Evolutionary conservation across 352 stramenopile species (phyloP), one percentile per base, ranked within the genome.

Genomic region (Pythium angustatum): DNA sequence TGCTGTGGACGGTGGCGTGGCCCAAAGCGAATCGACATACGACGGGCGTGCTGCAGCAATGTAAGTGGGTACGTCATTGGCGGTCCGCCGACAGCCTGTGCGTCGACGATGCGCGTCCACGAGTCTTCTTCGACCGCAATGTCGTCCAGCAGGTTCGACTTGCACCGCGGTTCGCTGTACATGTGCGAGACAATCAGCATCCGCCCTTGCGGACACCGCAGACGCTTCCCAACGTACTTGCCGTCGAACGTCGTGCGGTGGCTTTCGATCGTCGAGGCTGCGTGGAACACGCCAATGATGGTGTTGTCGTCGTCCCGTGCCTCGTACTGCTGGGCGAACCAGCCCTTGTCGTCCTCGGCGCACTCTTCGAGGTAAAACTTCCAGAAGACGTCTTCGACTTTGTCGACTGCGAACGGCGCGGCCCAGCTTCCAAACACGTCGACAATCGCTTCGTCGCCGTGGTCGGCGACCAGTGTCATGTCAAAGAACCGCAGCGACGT

Each of bases 301-400:
- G n/a, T 33, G 24, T 61, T 33, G 22, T 60, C 41, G 24, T 61
- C 43, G 22, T 60, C 41, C 21, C 24, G 31, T 8, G 51, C 45
- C 14, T 62, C 61, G 17, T 45, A 50, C 14, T 57, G 21, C 34
- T 63, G 44, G 1, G 24, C 28, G n/a, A 27, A 58, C 21, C 36
- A 21, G 8, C 12, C 24, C 26, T 33, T 26, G 3, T 59, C 26
- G 6, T 47, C 47, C 43, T 69, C 45, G 24, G 19, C 30, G 24
- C 14, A 22, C 28, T 61, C 41, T 28, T 67, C 40, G 0, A 67
- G 24, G n/a, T 50, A 56, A 17, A 55, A 60, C 21, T 28, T 24
- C 62, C 62, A 69, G 3, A 60, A 24, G 5, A 48, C 47, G 7
- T 58, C 54, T 15, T 63, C 62, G 17, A 69, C 62, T 7, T 30